Conservation (phyloP, 2,329 filamentous ascomycete species). For the Sarocladiaceae sp. region DNA sequence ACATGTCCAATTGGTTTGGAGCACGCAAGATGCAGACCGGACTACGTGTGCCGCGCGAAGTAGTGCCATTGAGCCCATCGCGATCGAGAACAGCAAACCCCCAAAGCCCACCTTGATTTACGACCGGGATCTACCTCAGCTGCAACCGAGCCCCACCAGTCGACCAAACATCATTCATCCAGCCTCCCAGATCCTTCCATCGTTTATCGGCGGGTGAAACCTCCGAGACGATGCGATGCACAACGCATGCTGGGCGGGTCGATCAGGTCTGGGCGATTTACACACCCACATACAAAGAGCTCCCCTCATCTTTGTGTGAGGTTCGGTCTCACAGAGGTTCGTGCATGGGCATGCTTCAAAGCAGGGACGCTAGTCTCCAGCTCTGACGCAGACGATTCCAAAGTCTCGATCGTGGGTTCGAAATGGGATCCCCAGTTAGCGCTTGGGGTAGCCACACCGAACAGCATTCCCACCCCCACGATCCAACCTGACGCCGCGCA, state of each 20-base stretch:
- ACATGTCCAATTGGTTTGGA: no score
- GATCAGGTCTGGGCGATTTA: not conserved
- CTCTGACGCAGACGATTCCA: slow-evolving; percentile 8
- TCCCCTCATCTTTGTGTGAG: not conserved
- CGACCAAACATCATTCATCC: not conserved
- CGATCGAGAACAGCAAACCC: not conserved
- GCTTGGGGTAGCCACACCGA: no score
- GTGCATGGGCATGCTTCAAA: not conserved
- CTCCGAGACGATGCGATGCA: slow-evolving; percentile 1
- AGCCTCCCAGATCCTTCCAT: not conserved
- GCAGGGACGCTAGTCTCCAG: slow-evolving; percentile 2
- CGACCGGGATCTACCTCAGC: not conserved
- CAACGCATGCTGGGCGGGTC: not conserved
- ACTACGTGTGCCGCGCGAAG: no score
- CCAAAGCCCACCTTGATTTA: not conserved
- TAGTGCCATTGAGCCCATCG: no score
- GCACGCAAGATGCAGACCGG: no score
- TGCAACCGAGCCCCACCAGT: not conserved
- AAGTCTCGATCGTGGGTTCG: slow-evolving; percentile 9
- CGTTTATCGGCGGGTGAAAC: not conserved
- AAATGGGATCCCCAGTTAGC: no score
- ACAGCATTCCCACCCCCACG: not conserved
- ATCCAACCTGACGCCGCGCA: not conserved
- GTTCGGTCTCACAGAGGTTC: not conserved
- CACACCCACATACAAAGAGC: not conserved